phyloP scores from a whole-genome alignment of 2,329 filamentous ascomycete genomes.

The Aspergillus novofumigatus region DNA sequence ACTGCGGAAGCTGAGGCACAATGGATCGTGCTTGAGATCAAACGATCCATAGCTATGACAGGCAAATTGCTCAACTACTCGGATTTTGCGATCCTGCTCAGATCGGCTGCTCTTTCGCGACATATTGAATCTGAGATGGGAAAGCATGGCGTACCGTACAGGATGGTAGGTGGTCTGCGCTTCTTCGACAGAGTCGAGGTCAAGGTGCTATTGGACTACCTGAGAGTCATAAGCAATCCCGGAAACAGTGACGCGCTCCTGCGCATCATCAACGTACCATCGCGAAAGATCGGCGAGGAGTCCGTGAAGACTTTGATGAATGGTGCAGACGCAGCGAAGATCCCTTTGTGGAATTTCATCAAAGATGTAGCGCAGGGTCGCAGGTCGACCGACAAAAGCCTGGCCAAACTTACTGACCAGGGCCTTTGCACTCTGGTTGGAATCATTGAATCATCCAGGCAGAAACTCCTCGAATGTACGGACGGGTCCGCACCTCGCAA shows the following conservation, averaged over 20 bases:
- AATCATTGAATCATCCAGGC: conserved; percentile 54
- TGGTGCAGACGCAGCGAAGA: conserved; percentile 66
- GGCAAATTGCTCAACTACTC: conserved; percentile 68
- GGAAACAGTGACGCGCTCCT: conserved; percentile 82
- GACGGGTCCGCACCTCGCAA: conserved; percentile 40
- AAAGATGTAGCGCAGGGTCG: conserved; percentile 54
- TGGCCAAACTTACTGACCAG: conserved; percentile 53
- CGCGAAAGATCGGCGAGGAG: conserved; percentile 72
- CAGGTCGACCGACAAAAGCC: conserved; percentile 48
- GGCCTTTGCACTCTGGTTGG: conserved; percentile 57
- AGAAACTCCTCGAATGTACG: conserved; percentile 49
- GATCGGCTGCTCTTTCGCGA: conserved; percentile 76
- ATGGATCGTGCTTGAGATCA: conserved; percentile 85
- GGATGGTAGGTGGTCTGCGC: conserved; percentile 84
- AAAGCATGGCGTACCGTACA: conserved; percentile 77
- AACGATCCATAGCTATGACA: conserved; percentile 64
- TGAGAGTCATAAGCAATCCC: conserved; percentile 78
- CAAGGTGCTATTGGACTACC: conserved; percentile 80
- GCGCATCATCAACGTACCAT: conserved; percentile 78
- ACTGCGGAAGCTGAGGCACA: conserved; percentile 69
- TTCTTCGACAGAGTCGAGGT: conserved; percentile 93
- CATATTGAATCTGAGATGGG: conserved; percentile 81
- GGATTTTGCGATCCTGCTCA: conserved; percentile 83
- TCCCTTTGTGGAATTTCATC: conserved; percentile 73
- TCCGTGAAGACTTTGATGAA: conserved; percentile 71